Conservation (phyloP, 305 asterid species). For the Fraxinus xanthoxyloides region DNA sequence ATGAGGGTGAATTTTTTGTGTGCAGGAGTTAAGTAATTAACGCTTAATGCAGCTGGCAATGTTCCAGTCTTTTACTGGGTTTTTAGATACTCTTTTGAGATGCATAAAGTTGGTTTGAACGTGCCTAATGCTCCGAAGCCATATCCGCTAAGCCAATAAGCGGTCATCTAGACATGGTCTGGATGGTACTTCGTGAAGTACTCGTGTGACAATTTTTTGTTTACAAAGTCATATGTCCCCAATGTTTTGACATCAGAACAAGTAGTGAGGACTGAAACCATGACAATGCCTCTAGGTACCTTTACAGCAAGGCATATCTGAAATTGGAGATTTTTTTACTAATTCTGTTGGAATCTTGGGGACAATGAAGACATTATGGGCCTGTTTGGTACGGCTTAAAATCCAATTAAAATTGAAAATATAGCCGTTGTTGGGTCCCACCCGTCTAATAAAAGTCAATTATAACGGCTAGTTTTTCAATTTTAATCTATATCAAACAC, state of each 20-base stretch:
- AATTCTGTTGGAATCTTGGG: not conserved
- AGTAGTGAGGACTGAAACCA: not conserved
- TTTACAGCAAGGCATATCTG: conserved; percentile 4
- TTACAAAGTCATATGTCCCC: not conserved
- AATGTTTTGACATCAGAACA: conserved; percentile 2
- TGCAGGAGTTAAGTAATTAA: not conserved
- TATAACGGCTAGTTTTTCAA: no score
- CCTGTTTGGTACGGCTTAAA: no score
- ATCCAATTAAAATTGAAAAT: no score
- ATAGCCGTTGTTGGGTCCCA: no score
- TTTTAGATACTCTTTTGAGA: not conserved
- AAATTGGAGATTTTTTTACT: not conserved
- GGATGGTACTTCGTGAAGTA: conserved; percentile 5
- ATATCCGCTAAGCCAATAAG: not conserved
- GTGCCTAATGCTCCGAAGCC: not conserved
- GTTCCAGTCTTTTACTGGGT: not conserved
- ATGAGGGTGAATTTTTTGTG: not conserved
- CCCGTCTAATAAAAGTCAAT: no score
- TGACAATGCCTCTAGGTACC: not conserved
- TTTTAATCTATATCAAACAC: no score
- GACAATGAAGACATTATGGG: not conserved
- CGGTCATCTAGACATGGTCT: not conserved
- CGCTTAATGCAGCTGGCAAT: not conserved
- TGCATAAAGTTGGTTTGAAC: not conserved
- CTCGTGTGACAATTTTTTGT: not conserved